These are phyloP conservation scores for Ramularia endophylla DNA, from an alignment of 2,329 filamentous ascomycete species.

Conservation along the genomic window DNA sequence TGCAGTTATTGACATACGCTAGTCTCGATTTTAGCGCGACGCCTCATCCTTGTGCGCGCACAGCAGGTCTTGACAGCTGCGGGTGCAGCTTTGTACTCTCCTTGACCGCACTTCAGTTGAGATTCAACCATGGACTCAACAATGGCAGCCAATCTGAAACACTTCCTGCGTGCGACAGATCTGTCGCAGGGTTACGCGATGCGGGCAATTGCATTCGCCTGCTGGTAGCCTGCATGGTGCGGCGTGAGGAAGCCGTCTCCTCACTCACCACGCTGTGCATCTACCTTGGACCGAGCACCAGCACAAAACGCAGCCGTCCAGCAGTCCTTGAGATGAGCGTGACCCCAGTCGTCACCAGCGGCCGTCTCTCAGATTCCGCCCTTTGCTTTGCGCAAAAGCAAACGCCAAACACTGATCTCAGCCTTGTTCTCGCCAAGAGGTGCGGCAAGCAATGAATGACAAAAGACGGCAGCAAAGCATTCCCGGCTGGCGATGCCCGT, in stretches of 20 bases:
- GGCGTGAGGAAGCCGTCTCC: slow-evolving; percentile 7
- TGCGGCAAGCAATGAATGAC: slow-evolving; percentile 13
- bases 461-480: slow-evolving; percentile 11
- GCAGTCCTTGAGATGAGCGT: too few species aligned
- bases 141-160: slow-evolving; percentile 23
- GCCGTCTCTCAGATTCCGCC: too few species aligned
- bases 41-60: too few species aligned
- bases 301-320: slow-evolving; percentile 1
- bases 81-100: slow-evolving; percentile 17
- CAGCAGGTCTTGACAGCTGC: too few species aligned
- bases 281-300: background rate
- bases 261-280: background rate
- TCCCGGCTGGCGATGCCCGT: slow-evolving; percentile 12
- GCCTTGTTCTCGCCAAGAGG: slow-evolving; percentile 12
- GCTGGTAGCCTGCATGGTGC: slow-evolving; percentile 13
- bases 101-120: slow-evolving; percentile 4
- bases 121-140: slow-evolving; percentile 8
- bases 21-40: too few species aligned
- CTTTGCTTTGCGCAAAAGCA: slow-evolving; percentile 10
- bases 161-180: slow-evolving; percentile 15
- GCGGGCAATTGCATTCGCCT: slow-evolving; percentile 10
- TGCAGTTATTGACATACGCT: too few species aligned
- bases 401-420: slow-evolving; percentile 17
- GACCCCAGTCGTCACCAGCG: too few species aligned
- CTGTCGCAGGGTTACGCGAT: slow-evolving; percentile 10